A percentile compares a stretch with the other conserved stretches of the same genome.
phyloP scores from a whole-genome alignment of 164 flowering plant genomes.

The Sedum album region DNA sequence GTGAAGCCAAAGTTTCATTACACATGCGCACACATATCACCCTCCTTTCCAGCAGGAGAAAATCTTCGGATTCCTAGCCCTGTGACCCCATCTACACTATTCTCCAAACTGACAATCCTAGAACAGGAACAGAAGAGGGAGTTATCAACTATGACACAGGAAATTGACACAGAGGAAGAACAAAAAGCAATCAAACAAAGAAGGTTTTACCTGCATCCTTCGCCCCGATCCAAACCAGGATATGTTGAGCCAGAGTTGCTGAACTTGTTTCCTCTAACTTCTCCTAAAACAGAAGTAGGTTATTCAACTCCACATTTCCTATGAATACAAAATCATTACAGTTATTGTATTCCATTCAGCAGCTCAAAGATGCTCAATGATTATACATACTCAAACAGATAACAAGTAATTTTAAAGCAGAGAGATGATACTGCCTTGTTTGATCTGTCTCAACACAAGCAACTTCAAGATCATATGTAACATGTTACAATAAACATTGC shows the following conservation, averaged over 20 bases:
- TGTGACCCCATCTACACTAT: slow-evolving; percentile 30
- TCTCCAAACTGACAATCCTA: slow-evolving; percentile 33
- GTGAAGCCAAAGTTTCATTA: slow-evolving; percentile 25
- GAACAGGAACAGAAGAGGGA: slow-evolving; percentile 18
- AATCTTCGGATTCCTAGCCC: not conserved
- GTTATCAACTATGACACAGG: no score
- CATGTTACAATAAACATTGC: no score
- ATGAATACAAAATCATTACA: no score
- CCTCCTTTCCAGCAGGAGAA: not conserved
- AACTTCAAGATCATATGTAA: no score
- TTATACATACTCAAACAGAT: no score
- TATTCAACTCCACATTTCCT: no score
- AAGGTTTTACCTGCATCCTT: slow-evolving; percentile 9
- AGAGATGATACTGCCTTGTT: no score
- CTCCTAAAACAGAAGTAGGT: not conserved
- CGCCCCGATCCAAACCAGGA: slow-evolving; percentile 7
- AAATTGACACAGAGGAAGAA: no score
- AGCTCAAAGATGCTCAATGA: no score
- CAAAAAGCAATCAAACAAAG: not conserved
- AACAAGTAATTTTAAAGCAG: no score
- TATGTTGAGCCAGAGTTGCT: not conserved
- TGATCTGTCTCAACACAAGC: no score
- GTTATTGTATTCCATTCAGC: no score
- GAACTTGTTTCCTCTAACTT: not conserved
- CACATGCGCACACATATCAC: not conserved